Conservation (phyloP, 75 land plant genomes). For the Picea glauca region DNA sequence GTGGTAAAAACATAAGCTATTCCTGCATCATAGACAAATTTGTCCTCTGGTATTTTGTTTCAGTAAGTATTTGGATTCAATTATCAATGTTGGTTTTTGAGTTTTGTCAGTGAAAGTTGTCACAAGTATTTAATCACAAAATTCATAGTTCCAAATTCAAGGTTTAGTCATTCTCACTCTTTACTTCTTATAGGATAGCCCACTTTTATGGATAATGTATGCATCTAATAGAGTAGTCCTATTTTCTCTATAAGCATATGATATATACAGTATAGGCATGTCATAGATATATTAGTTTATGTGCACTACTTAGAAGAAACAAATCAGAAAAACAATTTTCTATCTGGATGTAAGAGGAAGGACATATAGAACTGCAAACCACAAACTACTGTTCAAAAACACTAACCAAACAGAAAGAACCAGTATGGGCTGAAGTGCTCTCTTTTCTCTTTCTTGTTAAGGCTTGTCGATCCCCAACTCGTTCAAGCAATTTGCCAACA, state of each 20-base stretch:
- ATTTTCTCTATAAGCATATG: neutral
- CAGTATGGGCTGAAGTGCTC: neutral
- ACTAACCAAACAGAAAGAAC: neutral
- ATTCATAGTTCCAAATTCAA: neutral
- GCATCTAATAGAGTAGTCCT: neutral
- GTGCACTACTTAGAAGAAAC: neutral
- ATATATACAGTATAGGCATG: neutral
- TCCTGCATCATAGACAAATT: neutral
- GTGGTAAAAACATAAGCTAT: neutral
- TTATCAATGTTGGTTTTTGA: neutral
- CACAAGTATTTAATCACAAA: neutral
- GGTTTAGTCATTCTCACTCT: neutral
- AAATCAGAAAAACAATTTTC: neutral
- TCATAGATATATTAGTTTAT: neutral
- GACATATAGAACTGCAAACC: neutral
- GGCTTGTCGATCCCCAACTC: constrained; percentile 2
- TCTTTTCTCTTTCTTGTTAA: neutral
- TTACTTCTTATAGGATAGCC: neutral
- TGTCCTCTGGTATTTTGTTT: neutral
- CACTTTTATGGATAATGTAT: neutral
- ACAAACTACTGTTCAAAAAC: neutral
- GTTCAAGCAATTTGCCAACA: constrained; percentile 5
- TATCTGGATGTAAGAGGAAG: neutral
- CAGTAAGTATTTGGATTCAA: neutral
- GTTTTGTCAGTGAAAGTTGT: neutral